Percentiles rank a stretch among this genome's conserved stretches.
These are phyloP conservation scores for Globisporangium spiculum DNA, from an alignment of 352 stramenopile genomes.

Conservation along the genomic window DNA sequence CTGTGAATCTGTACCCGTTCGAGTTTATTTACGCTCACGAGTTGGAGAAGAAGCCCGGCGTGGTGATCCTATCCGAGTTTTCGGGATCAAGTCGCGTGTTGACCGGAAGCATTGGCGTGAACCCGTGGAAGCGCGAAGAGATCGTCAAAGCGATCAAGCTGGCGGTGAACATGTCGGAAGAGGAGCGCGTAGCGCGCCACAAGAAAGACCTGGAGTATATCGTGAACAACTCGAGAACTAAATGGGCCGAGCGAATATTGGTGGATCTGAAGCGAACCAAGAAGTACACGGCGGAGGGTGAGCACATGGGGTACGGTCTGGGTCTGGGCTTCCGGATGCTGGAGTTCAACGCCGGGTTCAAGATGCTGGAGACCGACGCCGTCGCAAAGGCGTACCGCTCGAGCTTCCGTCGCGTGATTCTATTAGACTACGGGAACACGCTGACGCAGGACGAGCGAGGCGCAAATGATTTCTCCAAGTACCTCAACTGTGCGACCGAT, in stretches of 20 bases:
- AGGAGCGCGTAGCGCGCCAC: conserved; percentile 70
- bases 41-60: conserved; percentile 67
- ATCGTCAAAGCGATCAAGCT: conserved; percentile 72
- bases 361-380: conserved; percentile 89
- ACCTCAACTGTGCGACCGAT: conserved; percentile 52
- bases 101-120: conserved; percentile 95
- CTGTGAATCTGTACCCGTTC: conserved; percentile 83
- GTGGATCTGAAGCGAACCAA: conserved; percentile 96
- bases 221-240: conserved; percentile 92
- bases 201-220: conserved; percentile 92
- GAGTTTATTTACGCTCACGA: conserved; percentile 87
- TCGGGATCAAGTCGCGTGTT: conserved; percentile 96
- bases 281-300: conserved; percentile 83
- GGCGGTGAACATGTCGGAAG: conserved; percentile 67
- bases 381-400: conserved; percentile 89
- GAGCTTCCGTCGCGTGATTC: conserved; percentile 89
- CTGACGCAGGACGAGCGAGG: conserved; percentile 89
- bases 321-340: conserved; percentile 96
- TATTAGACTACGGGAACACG: conserved; percentile 99
- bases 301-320: conserved; percentile 93
- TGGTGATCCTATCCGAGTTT: conserved; percentile 98
- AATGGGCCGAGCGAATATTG: conserved; percentile 97
- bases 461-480: conserved; percentile 80
- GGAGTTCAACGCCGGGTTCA: conserved; percentile 96
- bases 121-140: conserved; percentile 96